Conservation (phyloP, 345 rosid genomes). For the Syzygium grande region DNA sequence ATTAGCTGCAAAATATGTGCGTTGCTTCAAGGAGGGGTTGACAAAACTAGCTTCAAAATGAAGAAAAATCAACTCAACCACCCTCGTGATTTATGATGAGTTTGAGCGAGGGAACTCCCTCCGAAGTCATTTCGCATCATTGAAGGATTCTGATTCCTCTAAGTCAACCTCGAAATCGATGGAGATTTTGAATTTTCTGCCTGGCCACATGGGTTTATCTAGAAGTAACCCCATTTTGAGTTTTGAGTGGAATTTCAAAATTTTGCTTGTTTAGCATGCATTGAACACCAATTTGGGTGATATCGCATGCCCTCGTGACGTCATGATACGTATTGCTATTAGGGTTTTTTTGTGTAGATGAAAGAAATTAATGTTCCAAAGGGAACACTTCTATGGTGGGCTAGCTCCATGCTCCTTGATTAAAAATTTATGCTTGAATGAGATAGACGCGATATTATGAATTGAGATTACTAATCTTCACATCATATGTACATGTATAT, state of each 20-base stretch:
- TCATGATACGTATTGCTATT: not conserved
- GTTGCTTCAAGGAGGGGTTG: not conserved
- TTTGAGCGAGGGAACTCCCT: not conserved
- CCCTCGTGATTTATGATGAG: not conserved
- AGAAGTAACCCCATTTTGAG: not conserved
- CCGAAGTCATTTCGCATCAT: not conserved
- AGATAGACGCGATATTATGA: not conserved
- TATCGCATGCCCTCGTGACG: not conserved
- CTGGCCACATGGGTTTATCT: not conserved
- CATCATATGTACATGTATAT: too few species aligned
- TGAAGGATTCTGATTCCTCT: not conserved
- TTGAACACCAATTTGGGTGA: not conserved
- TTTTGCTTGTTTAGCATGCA: not conserved
- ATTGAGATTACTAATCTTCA: not conserved
- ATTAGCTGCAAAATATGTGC: not conserved
- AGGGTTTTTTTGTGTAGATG: not conserved
- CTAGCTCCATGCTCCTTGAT: not conserved
- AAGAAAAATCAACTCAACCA: not conserved
- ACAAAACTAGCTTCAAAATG: not conserved
- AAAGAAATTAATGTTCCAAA: not conserved
- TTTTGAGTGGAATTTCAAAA: not conserved
- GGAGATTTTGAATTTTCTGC: not conserved
- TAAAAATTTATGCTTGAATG: not conserved
- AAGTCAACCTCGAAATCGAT: slow-evolving; percentile 3
- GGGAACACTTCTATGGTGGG: not conserved